Conservation (phyloP, 371 early-diverging fungal genomes). For the Circinella minor region DNA sequence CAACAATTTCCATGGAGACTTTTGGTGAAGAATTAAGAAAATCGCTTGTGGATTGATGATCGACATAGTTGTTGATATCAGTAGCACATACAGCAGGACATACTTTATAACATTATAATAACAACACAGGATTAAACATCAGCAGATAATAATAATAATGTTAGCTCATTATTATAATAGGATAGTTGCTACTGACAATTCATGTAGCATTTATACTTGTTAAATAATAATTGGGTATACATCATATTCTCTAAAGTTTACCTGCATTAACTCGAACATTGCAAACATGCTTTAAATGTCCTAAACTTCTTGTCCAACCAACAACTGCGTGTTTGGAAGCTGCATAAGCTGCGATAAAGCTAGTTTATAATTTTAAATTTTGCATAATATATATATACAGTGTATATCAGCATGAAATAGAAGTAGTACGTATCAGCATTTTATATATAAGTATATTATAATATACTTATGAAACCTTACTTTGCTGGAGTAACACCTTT, state of each 20-base stretch:
- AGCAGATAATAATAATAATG: too few relatives aligned
- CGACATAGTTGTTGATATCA: background rate
- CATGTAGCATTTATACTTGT: too few relatives aligned
- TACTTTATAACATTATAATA: background rate
- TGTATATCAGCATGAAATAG: too few relatives aligned
- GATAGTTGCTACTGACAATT: too few relatives aligned
- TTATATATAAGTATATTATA: background rate
- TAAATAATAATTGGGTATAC: too few relatives aligned
- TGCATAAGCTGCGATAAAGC: background rate
- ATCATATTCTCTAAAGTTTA: background rate
- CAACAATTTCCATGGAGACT: background rate
- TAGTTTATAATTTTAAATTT: background rate
- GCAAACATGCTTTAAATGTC: constrained; percentile 14
- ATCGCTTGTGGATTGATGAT: background rate
- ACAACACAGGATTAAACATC: background rate
- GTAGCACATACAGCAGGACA: background rate
- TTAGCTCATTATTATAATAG: too few relatives aligned
- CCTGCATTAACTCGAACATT: constrained; percentile 28
- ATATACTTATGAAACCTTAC: background rate
- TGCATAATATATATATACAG: too few relatives aligned
- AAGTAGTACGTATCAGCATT: too few relatives aligned
- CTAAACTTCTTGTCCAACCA: constrained; percentile 26
- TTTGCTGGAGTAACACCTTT: too few relatives aligned
- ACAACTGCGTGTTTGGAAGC: constrained; percentile 30
- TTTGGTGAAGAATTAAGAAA: background rate